Evolutionary conservation across 1,139 yeast species (phyloP), one percentile per base, ranked within the genome.

Genomic region (Yamadazyma friedrichii): DNA sequence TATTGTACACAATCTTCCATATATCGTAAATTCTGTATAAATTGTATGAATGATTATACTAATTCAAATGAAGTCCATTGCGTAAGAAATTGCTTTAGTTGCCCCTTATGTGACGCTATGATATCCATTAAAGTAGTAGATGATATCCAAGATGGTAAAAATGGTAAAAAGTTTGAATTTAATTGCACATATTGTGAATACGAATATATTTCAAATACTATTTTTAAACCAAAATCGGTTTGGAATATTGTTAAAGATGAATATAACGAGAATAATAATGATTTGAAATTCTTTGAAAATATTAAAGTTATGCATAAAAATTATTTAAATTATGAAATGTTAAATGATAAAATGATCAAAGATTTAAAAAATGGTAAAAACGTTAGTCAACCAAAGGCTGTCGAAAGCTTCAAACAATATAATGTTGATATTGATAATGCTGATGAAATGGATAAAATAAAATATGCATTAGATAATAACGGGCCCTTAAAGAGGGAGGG

Each of bases 1-100:
- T 46, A 47, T 36, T 66, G 72, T 46, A 58, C 62, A 29, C 52
- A 45, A 26, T 53, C 49, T 38, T 54, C 51, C 15, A 48, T 62
- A 9, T 60, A 54, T 15, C 47, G 53, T 44, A 66, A 65, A 45
- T 69, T 56, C 53, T 71, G 76, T 47, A 51, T 65, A 40, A 62
- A 60, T 43, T 70, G 77, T 49, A 55, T 67, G 54, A 50, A 60
- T 9, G 70, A 67, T 46, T 67, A 62, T 48, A 48, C 68, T 9
- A 52, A 48, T 6, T 42, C 61, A 11, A 47, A 47, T 12, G 59
- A 54, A 4, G 42, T 54, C 1, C 49, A 56, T 40, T 71, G 76
- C 47, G 44, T 57, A 9, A 64, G 61, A 42, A 70, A 66, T 47
- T 71, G 77, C 48, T 70, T 70, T 44, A 56, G 52, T 16, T 71